A percentile compares a stretch with the other conserved stretches of the same genome.
phyloP scores from a whole-genome alignment of 352 stramenopile species.

The Thraustotheca clavata region DNA sequence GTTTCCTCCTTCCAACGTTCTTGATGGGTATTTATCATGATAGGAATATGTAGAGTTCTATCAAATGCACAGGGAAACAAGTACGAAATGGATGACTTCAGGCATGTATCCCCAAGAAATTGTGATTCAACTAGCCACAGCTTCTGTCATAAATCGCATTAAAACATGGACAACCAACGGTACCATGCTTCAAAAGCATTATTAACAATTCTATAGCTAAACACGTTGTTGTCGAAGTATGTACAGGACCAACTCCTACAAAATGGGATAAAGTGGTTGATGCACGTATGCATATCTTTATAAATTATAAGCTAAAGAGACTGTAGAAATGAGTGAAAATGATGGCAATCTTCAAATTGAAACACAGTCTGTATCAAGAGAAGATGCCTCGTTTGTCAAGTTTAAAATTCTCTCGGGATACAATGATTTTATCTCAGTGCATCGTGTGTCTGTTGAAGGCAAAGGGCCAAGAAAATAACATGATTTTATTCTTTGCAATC shows the following conservation, averaged over 20 bases:
- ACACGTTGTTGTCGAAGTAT: slow-evolving; percentile 59
- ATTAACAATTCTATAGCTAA: slow-evolving; percentile 28
- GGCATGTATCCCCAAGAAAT: slow-evolving; percentile 76
- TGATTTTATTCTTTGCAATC: neutral
- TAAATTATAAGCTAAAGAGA: neutral
- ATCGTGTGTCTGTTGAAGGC: slow-evolving; percentile 75
- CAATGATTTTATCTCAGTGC: slow-evolving; percentile 65
- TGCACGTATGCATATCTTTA: slow-evolving; percentile 32
- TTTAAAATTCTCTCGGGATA: slow-evolving; percentile 80
- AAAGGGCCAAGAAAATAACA: slow-evolving; percentile 13
- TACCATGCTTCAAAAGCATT: neutral
- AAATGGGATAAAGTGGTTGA: slow-evolving; percentile 80
- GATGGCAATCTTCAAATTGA: slow-evolving; percentile 77
- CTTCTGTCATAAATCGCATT: slow-evolving; percentile 58
- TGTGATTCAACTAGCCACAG: slow-evolving; percentile 67
- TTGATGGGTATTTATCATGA: slow-evolving; percentile 48
- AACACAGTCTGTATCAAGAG: slow-evolving; percentile 59
- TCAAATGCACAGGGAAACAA: slow-evolving; percentile 38
- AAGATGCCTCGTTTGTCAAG: slow-evolving; percentile 72
- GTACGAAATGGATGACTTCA: slow-evolving; percentile 76
- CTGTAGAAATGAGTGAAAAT: slow-evolving; percentile 59
- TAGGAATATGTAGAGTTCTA: neutral
- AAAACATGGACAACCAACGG: slow-evolving; percentile 72
- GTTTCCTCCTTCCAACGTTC: slow-evolving; percentile 64
- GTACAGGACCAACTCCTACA: slow-evolving; percentile 48